Evolutionary conservation across 148 eudicot species (phyloP).

Genomic region (Spergularia bocconei): DNA sequence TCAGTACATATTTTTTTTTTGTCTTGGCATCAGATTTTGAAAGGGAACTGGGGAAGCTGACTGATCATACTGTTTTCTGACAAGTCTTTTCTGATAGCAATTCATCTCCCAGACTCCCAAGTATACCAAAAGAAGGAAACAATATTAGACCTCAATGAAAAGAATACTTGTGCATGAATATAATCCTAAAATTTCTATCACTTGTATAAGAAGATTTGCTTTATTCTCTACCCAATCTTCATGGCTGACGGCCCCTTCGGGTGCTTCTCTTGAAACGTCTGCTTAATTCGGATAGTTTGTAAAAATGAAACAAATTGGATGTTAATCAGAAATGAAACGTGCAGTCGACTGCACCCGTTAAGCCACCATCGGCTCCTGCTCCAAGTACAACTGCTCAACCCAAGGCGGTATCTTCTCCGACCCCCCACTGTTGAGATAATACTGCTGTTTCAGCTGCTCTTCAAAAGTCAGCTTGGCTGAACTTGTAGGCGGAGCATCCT

Average conservation of each 20-base stretch:
- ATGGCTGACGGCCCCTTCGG: constrained; percentile 24
- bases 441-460: constrained; percentile 39
- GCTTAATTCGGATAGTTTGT: not conserved
- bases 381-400: constrained; percentile 70
- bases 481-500: constrained; percentile 39
- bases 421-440: constrained; percentile 36
- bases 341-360: constrained; percentile 22
- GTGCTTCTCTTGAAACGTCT: not conserved
- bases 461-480: constrained; percentile 31
- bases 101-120: constrained; percentile 37
- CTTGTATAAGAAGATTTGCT: constrained; percentile 26
- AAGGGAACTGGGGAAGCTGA: constrained; percentile 35
- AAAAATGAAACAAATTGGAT: constrained; percentile 8
- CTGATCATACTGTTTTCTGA: constrained; percentile 27
- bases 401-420: constrained; percentile 53
- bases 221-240: constrained; percentile 21
- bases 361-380: constrained; percentile 79
- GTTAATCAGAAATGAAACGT: constrained; percentile 12
- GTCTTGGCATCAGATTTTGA: constrained; percentile 8
- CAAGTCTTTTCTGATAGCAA: constrained; percentile 25
- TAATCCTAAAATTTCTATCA: constrained; percentile 18
- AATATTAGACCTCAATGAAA: constrained; percentile 19
- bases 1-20: constrained; percentile 21
- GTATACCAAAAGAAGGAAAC: constrained; percentile 28
- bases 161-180: constrained; percentile 26